Percentiles rank a stretch among this genome's conserved stretches.
phyloP scores from a whole-genome alignment of 306 rosid species.

The Chamaecrista fasciculata region DNA sequence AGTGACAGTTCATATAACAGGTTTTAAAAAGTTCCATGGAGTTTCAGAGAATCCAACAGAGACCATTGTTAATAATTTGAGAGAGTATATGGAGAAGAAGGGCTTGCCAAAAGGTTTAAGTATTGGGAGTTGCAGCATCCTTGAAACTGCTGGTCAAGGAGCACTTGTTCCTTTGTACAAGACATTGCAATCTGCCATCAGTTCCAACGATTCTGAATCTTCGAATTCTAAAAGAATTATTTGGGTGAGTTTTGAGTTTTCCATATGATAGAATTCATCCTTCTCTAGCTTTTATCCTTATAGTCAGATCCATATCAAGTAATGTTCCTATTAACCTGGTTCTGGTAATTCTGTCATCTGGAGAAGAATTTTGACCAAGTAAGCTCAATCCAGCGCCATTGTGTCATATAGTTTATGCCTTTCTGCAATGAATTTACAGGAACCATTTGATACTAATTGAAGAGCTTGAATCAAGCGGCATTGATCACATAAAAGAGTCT shows the following conservation, averaged over 20 bases:
- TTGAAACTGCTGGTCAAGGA: conserved; percentile 86
- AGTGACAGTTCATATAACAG: conserved; percentile 67
- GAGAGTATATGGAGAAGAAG: conserved; percentile 56
- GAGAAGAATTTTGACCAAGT: neutral
- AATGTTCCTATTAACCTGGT: neutral
- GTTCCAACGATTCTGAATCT: conserved; percentile 43
- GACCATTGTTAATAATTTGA: conserved; percentile 52
- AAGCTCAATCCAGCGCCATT: neutral
- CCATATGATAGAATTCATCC: neutral
- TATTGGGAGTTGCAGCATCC: conserved; percentile 74
- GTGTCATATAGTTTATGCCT: neutral
- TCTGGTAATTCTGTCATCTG: neutral
- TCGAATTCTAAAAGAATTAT: conserved; percentile 49
- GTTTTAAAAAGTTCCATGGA: conserved; percentile 86
- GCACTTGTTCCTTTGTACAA: conserved; percentile 49
- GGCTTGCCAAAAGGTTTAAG: conserved; percentile 68
- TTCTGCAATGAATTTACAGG: neutral
- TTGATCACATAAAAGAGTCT: neutral
- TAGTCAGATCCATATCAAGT: neutral
- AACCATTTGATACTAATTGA: neutral
- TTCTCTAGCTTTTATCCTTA: neutral
- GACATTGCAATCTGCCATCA: conserved; percentile 59
- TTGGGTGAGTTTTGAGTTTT: conserved; percentile 57
- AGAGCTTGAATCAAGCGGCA: neutral
- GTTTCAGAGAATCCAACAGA: conserved; percentile 90